Base-by-base conservation (phyloP, 2,329 filamentous ascomycete genomes). In the Scedosporium aurantiacum region DNA sequence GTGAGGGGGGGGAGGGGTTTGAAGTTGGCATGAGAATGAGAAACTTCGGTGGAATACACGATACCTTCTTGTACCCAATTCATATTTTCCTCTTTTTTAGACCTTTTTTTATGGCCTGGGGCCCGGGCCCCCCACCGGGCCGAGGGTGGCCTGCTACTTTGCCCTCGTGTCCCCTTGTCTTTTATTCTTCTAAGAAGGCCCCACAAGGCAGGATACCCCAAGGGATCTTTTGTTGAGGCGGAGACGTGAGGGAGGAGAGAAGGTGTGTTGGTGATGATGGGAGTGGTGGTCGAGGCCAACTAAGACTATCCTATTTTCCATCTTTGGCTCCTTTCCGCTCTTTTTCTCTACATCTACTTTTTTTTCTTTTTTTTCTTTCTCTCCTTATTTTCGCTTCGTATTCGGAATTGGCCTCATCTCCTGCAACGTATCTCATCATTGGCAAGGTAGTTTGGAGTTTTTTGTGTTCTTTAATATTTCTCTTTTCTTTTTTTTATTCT, bases 291-390 rank as follows among this genome's bases (percentile, higher is more conserved):
- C 12, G 23, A 12, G 47, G 47, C 21, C n/a, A 25, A 21, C n/a
- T 3, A 52, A 21, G 47, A 25, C 47, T 12, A 52, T 12, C 52
- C 45, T 23, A 27, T 27, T 47, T 47, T 7, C 27, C 54, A 7
- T 16, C 47, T 16, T 57, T 18, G 32, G 16, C 45, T 52, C 55
- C 28, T 47, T 50, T 18, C 25, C 23, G 18, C 52, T 43, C 58
- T 50, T 43, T 62, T 63, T 27, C 45, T 60, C n/a, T 21, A 23
- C 58, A 16, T 58, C 54, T 58, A 25, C 21, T 60, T 52, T 60
- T 58, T n/a, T 23, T 21, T 40, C 60, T 27, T 58, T 27, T 41
- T 32, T 58, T 57, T 61, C 43, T 45, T n/a, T n/a, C n/a, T n/a
- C 16, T 57, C 52, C 43, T 59, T 18, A 27, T n/a, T 18, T 56